Evolutionary conservation across 495 filamentous ascomycete genomes (phyloP), one percentile per base, ranked within the genome.

Genomic region (Filosporella fistucella): DNA sequence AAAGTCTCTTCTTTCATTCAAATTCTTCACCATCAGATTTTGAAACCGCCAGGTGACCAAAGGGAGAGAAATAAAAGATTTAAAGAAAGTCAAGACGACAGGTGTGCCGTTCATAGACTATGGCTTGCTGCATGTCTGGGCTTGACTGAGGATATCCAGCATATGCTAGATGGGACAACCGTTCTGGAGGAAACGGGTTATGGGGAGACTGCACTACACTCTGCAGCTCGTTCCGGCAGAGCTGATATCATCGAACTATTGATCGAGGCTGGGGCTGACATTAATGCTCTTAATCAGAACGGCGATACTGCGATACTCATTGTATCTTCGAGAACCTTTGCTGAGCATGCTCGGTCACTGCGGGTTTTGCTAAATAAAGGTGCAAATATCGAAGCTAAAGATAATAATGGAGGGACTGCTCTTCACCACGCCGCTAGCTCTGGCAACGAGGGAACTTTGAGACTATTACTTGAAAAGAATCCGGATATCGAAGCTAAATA

Each of bases 201-300:
- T 20, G 40, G 46, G 13, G 14, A 35, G 35, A 42, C 39, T n/a
- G 66, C 68, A 16, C 52, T 76, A 28, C 65, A 69, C 23, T 52
- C 64, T 36, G 72, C 71, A 5, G 63, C 63, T 2, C 26, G 53
- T 18, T 7, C 62, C 66, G 1, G 46, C 59, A 28, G 58, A 14
- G 16, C 17, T 5, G 18, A 45, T 2, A 42, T 64, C 14, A 47
- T 64, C 3, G n/a, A 35, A 35, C 12, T 35, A n/a, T 17, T 35
- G 18, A n/a, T 35, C n/a, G 32, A 35, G 4, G 18, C n/a, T 5
- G 32, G 32, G 64, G 32, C 32, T 17, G 32, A 35, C 18, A 35
- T 35, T 17, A 17, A 35, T 13, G 32, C 32, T 14, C n/a, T 5
- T 13, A 17, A 35, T 13, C 4, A 35, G 5, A n/a, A 35, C 18